These are phyloP conservation scores for Rhodamnia argentea DNA, from an alignment of 345 rosid genomes.

Conservation along the genomic window DNA sequence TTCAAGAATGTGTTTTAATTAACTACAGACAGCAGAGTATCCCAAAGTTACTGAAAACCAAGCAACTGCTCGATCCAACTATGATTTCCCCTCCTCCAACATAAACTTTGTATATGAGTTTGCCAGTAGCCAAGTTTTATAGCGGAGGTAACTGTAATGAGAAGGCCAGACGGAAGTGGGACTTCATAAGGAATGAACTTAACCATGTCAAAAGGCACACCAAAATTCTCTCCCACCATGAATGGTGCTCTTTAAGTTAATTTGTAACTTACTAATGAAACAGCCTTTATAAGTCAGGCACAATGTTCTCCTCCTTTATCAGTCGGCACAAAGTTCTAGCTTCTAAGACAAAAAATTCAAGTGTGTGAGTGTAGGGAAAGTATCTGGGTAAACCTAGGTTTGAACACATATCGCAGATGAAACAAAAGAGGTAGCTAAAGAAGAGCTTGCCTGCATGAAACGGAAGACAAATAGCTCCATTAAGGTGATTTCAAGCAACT, in stretches of 20 bases:
- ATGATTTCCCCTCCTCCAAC: neutral
- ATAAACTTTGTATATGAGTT: neutral
- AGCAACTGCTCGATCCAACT: neutral
- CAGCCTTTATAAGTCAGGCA: neutral
- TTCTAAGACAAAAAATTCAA: neutral
- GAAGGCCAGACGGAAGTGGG: neutral
- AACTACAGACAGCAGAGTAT: neutral
- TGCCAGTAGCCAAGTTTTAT: neutral
- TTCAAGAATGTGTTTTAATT: neutral
- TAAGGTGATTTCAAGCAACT: conserved; percentile 79
- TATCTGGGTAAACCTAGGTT: neutral
- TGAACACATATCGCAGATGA: neutral
- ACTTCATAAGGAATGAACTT: neutral
- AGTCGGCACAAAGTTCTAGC: neutral
- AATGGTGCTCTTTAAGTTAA: neutral
- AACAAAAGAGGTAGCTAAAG: neutral
- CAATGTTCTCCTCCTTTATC: neutral
- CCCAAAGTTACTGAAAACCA: neutral
- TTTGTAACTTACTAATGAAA: neutral
- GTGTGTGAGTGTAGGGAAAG: neutral
- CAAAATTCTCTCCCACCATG: neutral
- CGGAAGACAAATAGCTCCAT: conserved; percentile 81
- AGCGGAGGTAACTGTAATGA: neutral
- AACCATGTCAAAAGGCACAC: neutral
- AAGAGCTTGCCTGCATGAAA: conserved; percentile 65